Evolutionary conservation across 345 rosid species (phyloP).

Genomic region (Eucalyptus tenuipes): DNA sequence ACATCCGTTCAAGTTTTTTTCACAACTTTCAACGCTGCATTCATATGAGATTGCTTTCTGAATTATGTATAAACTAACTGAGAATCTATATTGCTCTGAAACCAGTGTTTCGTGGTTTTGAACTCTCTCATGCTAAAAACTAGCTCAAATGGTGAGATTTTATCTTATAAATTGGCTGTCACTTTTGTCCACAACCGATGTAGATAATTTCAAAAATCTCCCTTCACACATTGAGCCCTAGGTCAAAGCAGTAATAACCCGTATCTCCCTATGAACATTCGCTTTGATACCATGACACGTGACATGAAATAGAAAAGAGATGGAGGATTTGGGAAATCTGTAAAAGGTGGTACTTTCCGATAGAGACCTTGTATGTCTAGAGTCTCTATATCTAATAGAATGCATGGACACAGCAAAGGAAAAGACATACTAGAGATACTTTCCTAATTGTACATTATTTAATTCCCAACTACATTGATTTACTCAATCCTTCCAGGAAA

Average conservation of each 20-base stretch:
- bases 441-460: neutral
- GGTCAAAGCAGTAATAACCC: neutral
- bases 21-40: neutral
- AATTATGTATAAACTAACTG: neutral
- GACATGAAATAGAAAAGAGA: neutral
- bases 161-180: neutral
- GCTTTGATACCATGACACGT: neutral
- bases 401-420: neutral
- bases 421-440: neutral
- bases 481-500: neutral
- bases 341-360: neutral
- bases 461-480: neutral
- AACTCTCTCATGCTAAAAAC: too few relatives aligned
- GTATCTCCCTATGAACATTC: neutral
- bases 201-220: neutral
- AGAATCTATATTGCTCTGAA: neutral
- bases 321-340: neutral
- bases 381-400: neutral
- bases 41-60: neutral
- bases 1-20: neutral
- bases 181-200: neutral
- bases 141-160: neutral
- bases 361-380: neutral
- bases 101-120: neutral
- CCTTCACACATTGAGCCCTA: neutral